A percentile compares a stretch with the other conserved stretches of the same genome.
These are phyloP conservation scores for Coniella vitis DNA, from an alignment of 2,329 filamentous ascomycete genomes.

Conservation along the genomic window DNA sequence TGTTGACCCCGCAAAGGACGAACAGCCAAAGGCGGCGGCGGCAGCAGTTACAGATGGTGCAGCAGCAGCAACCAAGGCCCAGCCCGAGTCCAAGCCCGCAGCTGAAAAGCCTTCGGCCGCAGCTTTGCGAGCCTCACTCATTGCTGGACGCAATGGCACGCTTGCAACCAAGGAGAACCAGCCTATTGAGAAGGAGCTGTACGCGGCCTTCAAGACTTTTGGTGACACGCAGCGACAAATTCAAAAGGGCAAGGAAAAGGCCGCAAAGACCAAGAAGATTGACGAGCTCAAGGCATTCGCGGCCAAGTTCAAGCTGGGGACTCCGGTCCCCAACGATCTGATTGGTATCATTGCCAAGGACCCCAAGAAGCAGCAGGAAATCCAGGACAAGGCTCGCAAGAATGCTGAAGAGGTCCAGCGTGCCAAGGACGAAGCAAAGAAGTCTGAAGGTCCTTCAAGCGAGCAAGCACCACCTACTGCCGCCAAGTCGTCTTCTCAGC, in stretches of 20 bases:
- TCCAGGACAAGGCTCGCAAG: slow-evolving; percentile 78
- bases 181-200: slow-evolving; percentile 55
- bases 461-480: slow-evolving; percentile 38
- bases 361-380: slow-evolving; percentile 86
- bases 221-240: slow-evolving; percentile 49
- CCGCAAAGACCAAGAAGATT: slow-evolving; percentile 85
- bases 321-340: slow-evolving; percentile 83
- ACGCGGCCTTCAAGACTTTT: slow-evolving; percentile 59
- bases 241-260: slow-evolving; percentile 51
- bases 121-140: slow-evolving; percentile 21
- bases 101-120: slow-evolving; percentile 14
- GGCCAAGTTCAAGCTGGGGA: slow-evolving; percentile 86
- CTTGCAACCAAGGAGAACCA: slow-evolving; percentile 37
- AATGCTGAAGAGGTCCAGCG: slow-evolving; percentile 58
- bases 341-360: slow-evolving; percentile 96
- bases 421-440: slow-evolving; percentile 19
- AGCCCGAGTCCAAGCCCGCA: slow-evolving; percentile 18
- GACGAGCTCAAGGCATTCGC: slow-evolving; percentile 96
- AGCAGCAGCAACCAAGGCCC: slow-evolving; percentile 20
- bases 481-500: slow-evolving; percentile 30
- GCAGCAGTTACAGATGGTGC: too few species aligned
- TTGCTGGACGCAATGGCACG: slow-evolving; percentile 34
- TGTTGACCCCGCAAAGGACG: slow-evolving; percentile 22
- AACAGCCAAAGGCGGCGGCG: slow-evolving; percentile 21
- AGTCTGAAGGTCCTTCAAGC: slow-evolving; percentile 40